Conservation (phyloP, 2,329 filamentous ascomycete genomes). For the Calycina marina region DNA sequence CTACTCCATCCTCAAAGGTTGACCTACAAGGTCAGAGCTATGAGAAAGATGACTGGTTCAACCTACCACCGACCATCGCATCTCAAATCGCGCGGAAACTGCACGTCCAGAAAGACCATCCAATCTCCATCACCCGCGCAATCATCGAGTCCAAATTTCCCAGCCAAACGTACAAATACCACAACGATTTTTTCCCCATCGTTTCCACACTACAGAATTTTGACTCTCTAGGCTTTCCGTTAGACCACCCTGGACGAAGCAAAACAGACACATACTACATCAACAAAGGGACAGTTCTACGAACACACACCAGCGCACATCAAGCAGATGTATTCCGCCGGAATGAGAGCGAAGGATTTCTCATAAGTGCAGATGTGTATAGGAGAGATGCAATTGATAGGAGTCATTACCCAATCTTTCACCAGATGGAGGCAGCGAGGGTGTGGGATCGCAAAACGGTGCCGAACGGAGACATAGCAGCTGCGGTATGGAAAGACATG, state of each 20-base stretch:
- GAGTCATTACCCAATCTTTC: constrained; percentile 92
- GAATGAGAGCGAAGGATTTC: constrained; percentile 63
- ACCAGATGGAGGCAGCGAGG: constrained; percentile 94
- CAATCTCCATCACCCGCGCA: constrained; percentile 75
- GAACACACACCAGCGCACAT: constrained; percentile 91
- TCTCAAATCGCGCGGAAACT: constrained; percentile 60
- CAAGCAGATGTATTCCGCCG: constrained; percentile 69
- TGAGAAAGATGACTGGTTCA: constrained; percentile 67
- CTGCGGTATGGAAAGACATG: constrained; percentile 56
- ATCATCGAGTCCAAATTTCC: constrained; percentile 88
- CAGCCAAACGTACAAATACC: constrained; percentile 52
- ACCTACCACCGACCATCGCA: constrained; percentile 63
- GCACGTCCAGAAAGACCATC: constrained; percentile 86
- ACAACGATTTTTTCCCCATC: constrained; percentile 69
- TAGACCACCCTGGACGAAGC: constrained; percentile 75
- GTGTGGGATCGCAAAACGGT: constrained; percentile 66
- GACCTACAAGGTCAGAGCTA: constrained; percentile 37
- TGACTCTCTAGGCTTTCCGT: constrained; percentile 84
- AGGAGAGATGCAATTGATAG: constrained; percentile 87
- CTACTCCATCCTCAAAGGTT: background rate
- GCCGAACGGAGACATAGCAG: constrained; percentile 41
- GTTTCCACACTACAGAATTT: constrained; percentile 84
- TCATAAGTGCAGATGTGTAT: constrained; percentile 91
- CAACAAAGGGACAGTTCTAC: constrained; percentile 66
- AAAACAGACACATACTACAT: constrained; percentile 93